Evolutionary conservation across 2,329 filamentous ascomycete species (phyloP), one percentile per base, ranked within the genome.

Genomic region (Helicocarpus griseus): DNA sequence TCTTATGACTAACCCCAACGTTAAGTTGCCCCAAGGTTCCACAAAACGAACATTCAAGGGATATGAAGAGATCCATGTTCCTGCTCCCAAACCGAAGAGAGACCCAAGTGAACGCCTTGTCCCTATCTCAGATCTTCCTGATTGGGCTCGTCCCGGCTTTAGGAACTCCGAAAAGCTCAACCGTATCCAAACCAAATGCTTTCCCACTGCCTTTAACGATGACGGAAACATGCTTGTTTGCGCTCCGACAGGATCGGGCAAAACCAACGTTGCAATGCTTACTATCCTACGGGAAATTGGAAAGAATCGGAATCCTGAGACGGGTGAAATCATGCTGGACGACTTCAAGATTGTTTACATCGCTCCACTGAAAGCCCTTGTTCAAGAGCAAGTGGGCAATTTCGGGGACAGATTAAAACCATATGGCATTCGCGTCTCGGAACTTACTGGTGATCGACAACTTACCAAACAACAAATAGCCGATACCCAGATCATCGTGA

Each of bases 301-400:
- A 55, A 98, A 97, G 74, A 85, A 98, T 65, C 82, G 91, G 53
- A 85, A 98, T 62, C 81, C 87, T 0, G 76, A 85, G 56, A 95
- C 89, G 0, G 93, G 93, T n/a, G 86, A 94, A 54, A 93, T 98
- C 57, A 89, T 95, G 67, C 75, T 98, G 7, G 93, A 98, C 63
- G 83, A 90, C 40, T 98, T 98, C 77, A 98, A 98, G 73, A 96
- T 98, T 61, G 86, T 98, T 39, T 98, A 95, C 66, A 96, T 98
- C 63, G 93, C 93, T 28, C 93, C 93, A 0, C 70, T 98, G 53
- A 98, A 98, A 67, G 93, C 93, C 44, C 73, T 98, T 57, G 93
- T 98, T 3, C 90, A 96, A 67, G 93, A 98, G 67, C 93, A 98
- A 71, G 93, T 98, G 49, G 93, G 93, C 50, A 98, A 97, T 69